Evolutionary conservation across 345 rosid genomes (phyloP), one percentile per base, ranked within the genome.

Genomic region (Salix arbutifolia): DNA sequence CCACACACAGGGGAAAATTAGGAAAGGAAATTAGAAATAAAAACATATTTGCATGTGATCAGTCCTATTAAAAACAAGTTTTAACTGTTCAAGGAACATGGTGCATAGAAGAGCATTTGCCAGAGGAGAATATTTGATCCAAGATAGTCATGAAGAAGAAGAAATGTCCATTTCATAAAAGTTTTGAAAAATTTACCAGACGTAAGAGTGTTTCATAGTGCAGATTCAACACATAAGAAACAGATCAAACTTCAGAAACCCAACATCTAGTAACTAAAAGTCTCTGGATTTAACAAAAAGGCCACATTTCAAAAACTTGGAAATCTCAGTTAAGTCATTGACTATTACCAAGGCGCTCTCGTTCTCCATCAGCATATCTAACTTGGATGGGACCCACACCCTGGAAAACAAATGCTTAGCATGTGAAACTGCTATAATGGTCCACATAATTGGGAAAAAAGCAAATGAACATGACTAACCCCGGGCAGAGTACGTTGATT

Each of bases 321-420:
- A 35, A 67, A 25, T 64, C 66, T 50, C n/a, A 70, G 30, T 28
- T 26, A 25, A 56, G 77, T 6, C 23, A 73, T 31, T 25, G 70
- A 60, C 13, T 26, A 78, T 81, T 93, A 96, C 99, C 99, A 70
- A 93, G 91, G 64, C 99, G 98, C 84, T 92, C 99, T 76, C 95
- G 87, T 85, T 96, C 99, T 67, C 99, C 99, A 79, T 96, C 99
- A 80, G 99, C 99, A 81, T 92, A 96, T 80, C 98, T 89, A 82
- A 96, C 99, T 89, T 93, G 99, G 74, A 96, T 91, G 74, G 96
- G 99, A 75, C 94, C 97, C 75, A 80, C 75, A 80, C 97, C 99
- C 99, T 96, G 90, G 71, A 69, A 88, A 85, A 78, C 62, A 77
- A 67, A 85, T 48, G 67, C 61, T 69, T 25, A 72, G 30, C 56